Percentiles rank a stretch among this genome's conserved stretches.
Evolutionary conservation across 257 asterid species (phyloP).

Genomic region (Ilex asprella): DNA sequence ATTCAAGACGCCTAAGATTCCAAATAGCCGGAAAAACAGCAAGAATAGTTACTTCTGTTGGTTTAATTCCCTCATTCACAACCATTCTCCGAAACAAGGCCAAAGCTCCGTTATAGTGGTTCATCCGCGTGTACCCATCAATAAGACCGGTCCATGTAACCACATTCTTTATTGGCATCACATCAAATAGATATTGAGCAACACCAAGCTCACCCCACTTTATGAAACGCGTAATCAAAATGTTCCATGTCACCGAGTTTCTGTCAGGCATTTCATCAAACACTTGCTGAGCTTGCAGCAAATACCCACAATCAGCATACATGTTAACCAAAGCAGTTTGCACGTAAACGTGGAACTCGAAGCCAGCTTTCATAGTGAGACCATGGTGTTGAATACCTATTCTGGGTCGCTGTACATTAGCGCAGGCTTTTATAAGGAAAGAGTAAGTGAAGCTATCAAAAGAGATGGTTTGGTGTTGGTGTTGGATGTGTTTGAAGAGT

Average conservation of each 20-base stretch:
- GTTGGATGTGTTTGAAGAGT: slow-evolving; percentile 30
- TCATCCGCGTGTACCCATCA: slow-evolving; percentile 57
- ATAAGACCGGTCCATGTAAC: slow-evolving; percentile 72
- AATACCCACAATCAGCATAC: slow-evolving; percentile 42
- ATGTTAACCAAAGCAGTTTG: slow-evolving; percentile 66
- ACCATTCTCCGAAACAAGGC: slow-evolving; percentile 47
- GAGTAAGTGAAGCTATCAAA: slow-evolving; percentile 62
- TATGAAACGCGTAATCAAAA: slow-evolving; percentile 49
- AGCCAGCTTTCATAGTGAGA: slow-evolving; percentile 35
- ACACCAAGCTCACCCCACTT: slow-evolving; percentile 47
- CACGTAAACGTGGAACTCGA: slow-evolving; percentile 42
- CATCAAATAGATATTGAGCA: slow-evolving; percentile 45
- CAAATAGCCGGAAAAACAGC: slow-evolving; percentile 65
- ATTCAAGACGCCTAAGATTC: slow-evolving; percentile 45
- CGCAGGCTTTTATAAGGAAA: slow-evolving; percentile 53
- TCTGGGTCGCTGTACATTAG: slow-evolving; percentile 19
- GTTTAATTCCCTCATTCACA: slow-evolving; percentile 37
- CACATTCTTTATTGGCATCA: slow-evolving; percentile 58
- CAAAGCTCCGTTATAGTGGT: slow-evolving; percentile 39
- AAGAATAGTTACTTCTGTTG: slow-evolving; percentile 59
- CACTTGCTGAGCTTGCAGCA: slow-evolving; percentile 38
- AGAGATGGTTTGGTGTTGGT: slow-evolving; percentile 9
- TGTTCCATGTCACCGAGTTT: slow-evolving; percentile 70
- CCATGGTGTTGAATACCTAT: slow-evolving; percentile 49
- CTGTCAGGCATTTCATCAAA: slow-evolving; percentile 58